Base-by-base conservation (phyloP, 768 basidiomycete species). In the Mycena vulgaris region DNA sequence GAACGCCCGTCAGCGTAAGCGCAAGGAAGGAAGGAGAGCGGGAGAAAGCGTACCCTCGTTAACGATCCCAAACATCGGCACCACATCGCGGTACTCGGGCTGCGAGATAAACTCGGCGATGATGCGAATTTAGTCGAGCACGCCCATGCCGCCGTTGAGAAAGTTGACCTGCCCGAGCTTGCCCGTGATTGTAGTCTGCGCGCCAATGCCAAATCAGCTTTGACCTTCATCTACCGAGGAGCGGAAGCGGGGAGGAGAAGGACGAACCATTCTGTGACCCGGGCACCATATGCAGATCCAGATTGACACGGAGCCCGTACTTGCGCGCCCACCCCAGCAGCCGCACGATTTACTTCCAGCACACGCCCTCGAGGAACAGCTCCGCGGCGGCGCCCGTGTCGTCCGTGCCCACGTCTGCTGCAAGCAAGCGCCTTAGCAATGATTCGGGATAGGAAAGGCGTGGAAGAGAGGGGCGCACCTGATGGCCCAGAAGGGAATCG, bases 301-400 rank as follows among this genome's bases (percentile, higher is more conserved):
- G 79, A 72, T 91, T 86, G 64, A 93, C 87, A 45, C 92, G 83
- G 13, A 93, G 69, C 8, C 92, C 92, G 76, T 93, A 93, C 80
- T 93, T 93, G 58, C 91, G 82, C 21, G 89, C 88, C 92, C 92
- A 93, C 1, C 80, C 83, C 63, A 93, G 77, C 21, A 89, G 84
- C 51, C 88, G 88, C n/a, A 92, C 79, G 77, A 92, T 86, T 80
- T 92, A 92, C 55, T 83, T 85, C 66, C 66, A 60, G 27, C 33
- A 35, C 3, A 51, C 57, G 25, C 31, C 25, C 35, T 48, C 53
- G 17, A 67, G 48, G 57, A 67, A 67, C 5, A 57, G 66, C 47
- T 67, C 66, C 14, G 27, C 47, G 14, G 33, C 45, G 1, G 10
- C 37, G 33, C 66, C 57, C 5, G 21, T 19, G 16, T 7, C 45